Evolutionary conservation across 2,329 filamentous ascomycete genomes (phyloP), one percentile per base, ranked within the genome.

Genomic region (Scleromitrula shiraiana): DNA sequence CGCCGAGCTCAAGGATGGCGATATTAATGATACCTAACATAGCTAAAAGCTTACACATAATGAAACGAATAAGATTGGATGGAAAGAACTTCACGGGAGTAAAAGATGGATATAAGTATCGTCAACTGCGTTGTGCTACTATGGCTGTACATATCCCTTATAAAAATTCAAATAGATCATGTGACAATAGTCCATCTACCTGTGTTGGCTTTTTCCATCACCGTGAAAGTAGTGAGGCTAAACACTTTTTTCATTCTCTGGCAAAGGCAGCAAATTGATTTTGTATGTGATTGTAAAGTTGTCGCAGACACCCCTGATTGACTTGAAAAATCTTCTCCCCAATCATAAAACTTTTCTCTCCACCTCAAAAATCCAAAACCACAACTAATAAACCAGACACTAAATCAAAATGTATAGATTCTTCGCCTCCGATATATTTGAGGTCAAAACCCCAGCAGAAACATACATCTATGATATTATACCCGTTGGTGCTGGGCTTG

Each of bases 401-500:
- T n/a, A n/a, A n/a, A 27, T 35, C 45, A 61, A 59, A 48, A 65
- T 65, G 63, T 65, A 63, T 40, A 53, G 50, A 15, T 53, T 65
- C 14, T 54, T 53, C 39, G 46, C 43, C 12, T 51, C 54, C 6
- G 48, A 55, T 30, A 49, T 55, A 17, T 62, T 59, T 44, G 43
- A 57, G 10, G 51, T 66, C 43, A 38, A 55, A n/a, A 48, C 51
- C 7, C 56, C 64, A 15, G 35, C 40, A 46, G 54, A 56, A 12
- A 62, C 65, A 7, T 74, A 74, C 55, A 65, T 74, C 45, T 74
- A 72, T 57, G 63, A 68, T 20, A 62, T 74, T 46, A 61, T 64
- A 7, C 56, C 60, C 8, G 40, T 61, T 10, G 48, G 56, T 8
- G 54, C 41, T 23, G 59, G 59, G 14, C 42, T 65, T 9, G 63